Evolutionary conservation across 2,329 filamentous ascomycete genomes (phyloP), one percentile per base, ranked within the genome.

Genomic region (Zopfia rhizophila): DNA sequence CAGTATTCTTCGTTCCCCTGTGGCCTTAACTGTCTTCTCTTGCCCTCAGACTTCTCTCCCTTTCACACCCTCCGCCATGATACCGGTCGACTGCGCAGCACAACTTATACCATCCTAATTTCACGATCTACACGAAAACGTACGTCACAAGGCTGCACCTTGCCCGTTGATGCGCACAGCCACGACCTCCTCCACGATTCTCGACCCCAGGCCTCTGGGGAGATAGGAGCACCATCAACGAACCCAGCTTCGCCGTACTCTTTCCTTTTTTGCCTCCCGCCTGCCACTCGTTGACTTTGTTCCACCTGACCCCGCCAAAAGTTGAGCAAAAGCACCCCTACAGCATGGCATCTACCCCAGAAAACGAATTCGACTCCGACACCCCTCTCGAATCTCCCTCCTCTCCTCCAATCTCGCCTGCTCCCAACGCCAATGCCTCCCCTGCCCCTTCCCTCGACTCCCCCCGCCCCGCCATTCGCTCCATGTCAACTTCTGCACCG

Each of bases 401-500:
- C 13, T 63, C 66, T 38, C 61, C 66, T 44, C 52, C 55, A 14
- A 45, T 54, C 31, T 45, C 60, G 39, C 56, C 59, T 43, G 65
- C 61, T 35, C 51, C 55, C 16, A 36, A 38, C 36, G 31, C 52
- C 29, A 50, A 50, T 31, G 52, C 65, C 19, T 23, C 45, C 7
- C 53, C 60, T n/a, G 47, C 38, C 17, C 40, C 56, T 35, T 57
- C 65, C 21, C 50, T 63, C 13, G 65, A 69, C 5, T 45, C 56
- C 16, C 78, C 43, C 76, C 81, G 68, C 73, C 84, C 68, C 46
- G 79, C 84, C 4, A 69, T 85, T 29, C 82, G 85, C 58, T 82
- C 83, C 33, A 72, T 82, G 14, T 84, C 85, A 41, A 82, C 86
- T 37, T 75, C 85, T 14, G 75, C 78, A 54, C 77, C 75, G 42